Percentiles rank a stretch among this genome's conserved stretches.
These are phyloP conservation scores for Stemphylium beticola DNA, from an alignment of 2,329 filamentous ascomycete species.

Conservation along the genomic window DNA sequence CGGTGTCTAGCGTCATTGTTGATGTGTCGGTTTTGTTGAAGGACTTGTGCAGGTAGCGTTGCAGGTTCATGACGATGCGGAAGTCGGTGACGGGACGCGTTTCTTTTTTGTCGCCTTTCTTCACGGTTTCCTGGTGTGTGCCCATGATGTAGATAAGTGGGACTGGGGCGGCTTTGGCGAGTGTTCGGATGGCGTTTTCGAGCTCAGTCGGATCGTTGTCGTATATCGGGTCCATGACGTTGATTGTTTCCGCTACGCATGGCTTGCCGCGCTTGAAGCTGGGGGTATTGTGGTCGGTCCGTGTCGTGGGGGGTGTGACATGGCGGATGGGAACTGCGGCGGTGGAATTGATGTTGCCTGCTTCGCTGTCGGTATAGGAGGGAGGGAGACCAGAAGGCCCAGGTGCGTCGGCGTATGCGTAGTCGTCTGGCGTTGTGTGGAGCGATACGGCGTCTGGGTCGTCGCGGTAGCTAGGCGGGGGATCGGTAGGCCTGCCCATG, in stretches of 20 bases:
- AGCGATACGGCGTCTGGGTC: slow-evolving; percentile 49
- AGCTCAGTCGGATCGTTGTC: slow-evolving; percentile 43
- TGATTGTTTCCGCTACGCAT: slow-evolving; percentile 33
- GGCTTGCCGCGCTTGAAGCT: slow-evolving; percentile 36
- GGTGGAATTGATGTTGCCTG: slow-evolving; percentile 13
- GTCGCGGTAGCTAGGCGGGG: slow-evolving; percentile 39
- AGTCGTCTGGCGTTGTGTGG: slow-evolving; percentile 48
- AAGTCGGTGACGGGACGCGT: slow-evolving; percentile 47
- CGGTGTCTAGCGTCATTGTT: slow-evolving; percentile 50
- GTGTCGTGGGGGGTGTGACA: slow-evolving; percentile 32
- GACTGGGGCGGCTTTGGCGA: slow-evolving; percentile 36
- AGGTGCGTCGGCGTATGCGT: slow-evolving; percentile 47
- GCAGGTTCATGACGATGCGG: slow-evolving; percentile 44
- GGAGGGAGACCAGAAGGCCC: slow-evolving; percentile 42
- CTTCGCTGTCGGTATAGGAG: slow-evolving; percentile 46
- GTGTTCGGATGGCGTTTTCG: slow-evolving; percentile 34
- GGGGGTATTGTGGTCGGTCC: slow-evolving; percentile 36
- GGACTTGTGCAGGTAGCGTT: slow-evolving; percentile 34
- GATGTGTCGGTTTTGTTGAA: slow-evolving; percentile 24
- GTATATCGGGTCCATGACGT: slow-evolving; percentile 39
- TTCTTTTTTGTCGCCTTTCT: slow-evolving; percentile 45
- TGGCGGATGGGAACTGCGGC: slow-evolving; percentile 30
- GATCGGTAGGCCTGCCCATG: slow-evolving; percentile 41
- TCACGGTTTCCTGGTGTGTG: slow-evolving; percentile 46
- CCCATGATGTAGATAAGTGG: slow-evolving; percentile 49